These are phyloP conservation scores for Saccharomycopsis sp. DNA, from an alignment of 805 yeast genomes.

Conservation along the genomic window DNA sequence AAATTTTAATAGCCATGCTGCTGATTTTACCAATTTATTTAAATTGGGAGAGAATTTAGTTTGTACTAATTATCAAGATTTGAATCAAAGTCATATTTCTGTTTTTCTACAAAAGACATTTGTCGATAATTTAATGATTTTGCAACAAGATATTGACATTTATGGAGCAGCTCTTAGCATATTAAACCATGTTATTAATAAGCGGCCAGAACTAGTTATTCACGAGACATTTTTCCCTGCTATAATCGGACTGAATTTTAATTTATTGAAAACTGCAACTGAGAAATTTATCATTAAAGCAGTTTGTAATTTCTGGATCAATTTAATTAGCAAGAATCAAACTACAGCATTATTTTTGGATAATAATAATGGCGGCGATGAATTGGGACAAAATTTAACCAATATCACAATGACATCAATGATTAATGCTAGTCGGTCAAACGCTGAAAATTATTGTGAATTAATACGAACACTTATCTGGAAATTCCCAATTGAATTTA, in stretches of 20 bases:
- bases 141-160: constrained; percentile 15
- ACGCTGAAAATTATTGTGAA: constrained; percentile 50
- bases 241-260: constrained; percentile 5
- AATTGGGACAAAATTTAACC: constrained; percentile 28
- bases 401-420: constrained; percentile 36
- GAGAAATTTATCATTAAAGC: constrained; percentile 48
- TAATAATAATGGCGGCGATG: constrained; percentile 24
- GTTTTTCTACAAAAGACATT: constrained; percentile 3
- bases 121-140: constrained; percentile 2
- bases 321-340: constrained; percentile 37
- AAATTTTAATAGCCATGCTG: constrained; percentile 6
- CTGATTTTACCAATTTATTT: constrained; percentile 27
- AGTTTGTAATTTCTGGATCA: constrained; percentile 47
- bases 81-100: constrained; percentile 14
- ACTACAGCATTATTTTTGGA: constrained; percentile 26
- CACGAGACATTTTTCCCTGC: background rate
- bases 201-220: constrained; percentile 13
- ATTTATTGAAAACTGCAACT: constrained; percentile 28
- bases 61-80: constrained; percentile 30
- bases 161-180: constrained; percentile 4
- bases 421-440: constrained; percentile 50
- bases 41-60: constrained; percentile 28
- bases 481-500: constrained; percentile 42
- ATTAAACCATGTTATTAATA: constrained; percentile 7
- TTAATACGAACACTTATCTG: constrained; percentile 42